These are phyloP conservation scores for Auricularia cornea DNA, from an alignment of 768 basidiomycete species.

Conservation along the genomic window DNA sequence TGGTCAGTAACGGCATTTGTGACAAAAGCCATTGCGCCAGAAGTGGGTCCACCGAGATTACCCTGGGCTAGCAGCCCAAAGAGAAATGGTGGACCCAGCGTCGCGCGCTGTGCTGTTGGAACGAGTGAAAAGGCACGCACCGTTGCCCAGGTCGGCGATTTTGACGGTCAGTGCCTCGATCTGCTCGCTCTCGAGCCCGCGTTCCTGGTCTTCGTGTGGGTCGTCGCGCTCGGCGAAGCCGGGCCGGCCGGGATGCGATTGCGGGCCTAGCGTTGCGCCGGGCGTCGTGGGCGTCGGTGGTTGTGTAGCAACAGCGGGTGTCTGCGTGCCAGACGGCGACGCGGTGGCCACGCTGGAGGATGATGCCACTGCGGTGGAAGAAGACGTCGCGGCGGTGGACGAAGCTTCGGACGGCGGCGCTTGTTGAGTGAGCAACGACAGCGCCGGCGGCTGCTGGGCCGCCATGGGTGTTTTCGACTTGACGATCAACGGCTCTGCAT, in stretches of 20 bases:
- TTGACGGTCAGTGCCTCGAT: constrained; percentile 86
- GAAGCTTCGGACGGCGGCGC: too few species aligned
- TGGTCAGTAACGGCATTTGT: too few species aligned
- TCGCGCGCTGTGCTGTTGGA: too few species aligned
- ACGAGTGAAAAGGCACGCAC: too few species aligned
- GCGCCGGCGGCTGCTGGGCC: constrained; percentile 35
- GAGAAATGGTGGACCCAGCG: too few species aligned
- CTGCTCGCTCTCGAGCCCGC: constrained; percentile 24
- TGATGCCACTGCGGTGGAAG: too few species aligned
- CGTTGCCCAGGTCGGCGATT: constrained; percentile 97
- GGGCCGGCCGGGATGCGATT: constrained; percentile 8
- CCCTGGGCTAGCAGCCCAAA: too few species aligned
- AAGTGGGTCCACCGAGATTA: too few species aligned
- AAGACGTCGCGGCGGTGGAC: too few species aligned
- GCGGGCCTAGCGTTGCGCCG: constrained; percentile 5
- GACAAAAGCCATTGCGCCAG: too few species aligned
- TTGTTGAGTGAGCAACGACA: constrained; percentile 68
- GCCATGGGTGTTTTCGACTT: constrained; percentile 15
- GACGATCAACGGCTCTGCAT: not conserved
- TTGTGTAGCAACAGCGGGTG: not conserved
- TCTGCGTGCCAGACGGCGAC: too few species aligned
- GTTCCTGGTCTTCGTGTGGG: constrained; percentile 1
- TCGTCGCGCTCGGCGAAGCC: not conserved
- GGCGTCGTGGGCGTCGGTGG: constrained; percentile 9
- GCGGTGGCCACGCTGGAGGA: too few species aligned